These are phyloP conservation scores for Ceratobasidium sp. DNA, from an alignment of 1,284 basidiomycete genomes.

Conservation along the genomic window DNA sequence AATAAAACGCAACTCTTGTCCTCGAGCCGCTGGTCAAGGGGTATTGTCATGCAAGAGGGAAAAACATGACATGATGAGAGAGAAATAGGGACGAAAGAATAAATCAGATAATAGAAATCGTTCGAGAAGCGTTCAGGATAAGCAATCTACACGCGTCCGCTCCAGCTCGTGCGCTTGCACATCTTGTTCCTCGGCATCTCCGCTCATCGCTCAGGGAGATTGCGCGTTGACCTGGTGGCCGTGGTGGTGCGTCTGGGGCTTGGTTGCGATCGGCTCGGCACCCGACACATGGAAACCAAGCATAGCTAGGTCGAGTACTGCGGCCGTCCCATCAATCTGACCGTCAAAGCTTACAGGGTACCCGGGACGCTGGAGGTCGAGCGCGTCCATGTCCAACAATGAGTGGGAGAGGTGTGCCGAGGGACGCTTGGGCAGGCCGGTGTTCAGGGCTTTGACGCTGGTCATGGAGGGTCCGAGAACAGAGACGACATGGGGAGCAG, in stretches of 20 bases:
- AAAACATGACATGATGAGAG: not conserved
- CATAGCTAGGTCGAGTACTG: constrained; percentile 36
- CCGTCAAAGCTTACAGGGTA: constrained; percentile 37
- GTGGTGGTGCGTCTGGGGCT: constrained; percentile 11
- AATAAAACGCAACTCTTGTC: constrained; percentile 25
- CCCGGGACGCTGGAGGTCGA: constrained; percentile 36
- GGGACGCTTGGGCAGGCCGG: constrained; percentile 23
- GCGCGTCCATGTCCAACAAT: constrained; percentile 37
- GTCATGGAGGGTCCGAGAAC: constrained; percentile 38
- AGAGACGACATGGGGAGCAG: constrained; percentile 41
- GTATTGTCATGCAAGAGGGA: not conserved
- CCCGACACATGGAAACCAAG: constrained; percentile 19
- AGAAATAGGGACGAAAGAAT: not conserved
- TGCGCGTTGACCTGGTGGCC: constrained; percentile 10
- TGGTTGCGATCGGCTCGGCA: not conserved
- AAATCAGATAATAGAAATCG: constrained; percentile 24
- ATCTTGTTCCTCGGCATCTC: constrained; percentile 32
- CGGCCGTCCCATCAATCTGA: constrained; percentile 19
- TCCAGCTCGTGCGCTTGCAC: constrained; percentile 44
- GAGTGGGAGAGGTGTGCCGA: constrained; percentile 34
- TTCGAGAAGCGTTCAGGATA: too few species aligned
- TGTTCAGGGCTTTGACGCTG: constrained; percentile 30
- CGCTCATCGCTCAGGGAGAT: constrained; percentile 34
- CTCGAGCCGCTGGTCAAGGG: constrained; percentile 18
- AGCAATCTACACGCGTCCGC: constrained; percentile 41